phyloP scores from a whole-genome alignment of 2,329 filamentous ascomycete species.

The Pseudogymnoascus sp. region DNA sequence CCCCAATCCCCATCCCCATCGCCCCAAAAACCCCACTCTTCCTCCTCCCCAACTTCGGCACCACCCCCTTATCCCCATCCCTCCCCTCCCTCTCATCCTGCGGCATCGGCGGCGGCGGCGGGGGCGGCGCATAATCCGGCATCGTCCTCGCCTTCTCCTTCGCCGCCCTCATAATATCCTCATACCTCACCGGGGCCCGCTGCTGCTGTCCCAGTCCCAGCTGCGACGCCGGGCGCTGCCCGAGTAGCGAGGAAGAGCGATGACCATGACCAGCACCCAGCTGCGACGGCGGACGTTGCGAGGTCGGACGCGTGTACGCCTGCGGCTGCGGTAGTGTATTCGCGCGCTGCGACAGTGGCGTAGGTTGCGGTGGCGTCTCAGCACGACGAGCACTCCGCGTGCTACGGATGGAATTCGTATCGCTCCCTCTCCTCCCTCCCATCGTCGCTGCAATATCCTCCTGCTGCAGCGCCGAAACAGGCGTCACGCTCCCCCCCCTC shows the following conservation, averaged over 20 bases:
- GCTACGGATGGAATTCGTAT: not conserved
- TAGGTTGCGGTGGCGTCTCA: not conserved
- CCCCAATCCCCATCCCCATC: not conserved
- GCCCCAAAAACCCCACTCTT: slow-evolving; percentile 3
- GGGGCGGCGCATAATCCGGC: not conserved
- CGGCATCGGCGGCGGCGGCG: not conserved
- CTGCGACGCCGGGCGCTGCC: not conserved
- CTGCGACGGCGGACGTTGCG: not conserved
- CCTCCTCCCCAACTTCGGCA: not conserved
- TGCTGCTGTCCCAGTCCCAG: not conserved
- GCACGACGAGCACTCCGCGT: not conserved
- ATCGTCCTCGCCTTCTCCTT: not conserved
- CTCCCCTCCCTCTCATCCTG: not conserved
- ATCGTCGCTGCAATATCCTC: not conserved
- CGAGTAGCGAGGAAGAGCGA: not conserved
- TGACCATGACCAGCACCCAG: no score
- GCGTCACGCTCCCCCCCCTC: not conserved
- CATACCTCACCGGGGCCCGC: not conserved
- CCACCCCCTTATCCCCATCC: not conserved
- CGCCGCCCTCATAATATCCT: not conserved
- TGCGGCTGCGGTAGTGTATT: not conserved
- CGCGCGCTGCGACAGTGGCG: not conserved
- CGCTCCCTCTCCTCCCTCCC: not conserved
- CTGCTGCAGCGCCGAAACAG: not conserved
- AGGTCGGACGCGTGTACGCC: not conserved